Evolutionary conservation across 345 rosid species (phyloP).

Genomic region (Rhizophora mangle): DNA sequence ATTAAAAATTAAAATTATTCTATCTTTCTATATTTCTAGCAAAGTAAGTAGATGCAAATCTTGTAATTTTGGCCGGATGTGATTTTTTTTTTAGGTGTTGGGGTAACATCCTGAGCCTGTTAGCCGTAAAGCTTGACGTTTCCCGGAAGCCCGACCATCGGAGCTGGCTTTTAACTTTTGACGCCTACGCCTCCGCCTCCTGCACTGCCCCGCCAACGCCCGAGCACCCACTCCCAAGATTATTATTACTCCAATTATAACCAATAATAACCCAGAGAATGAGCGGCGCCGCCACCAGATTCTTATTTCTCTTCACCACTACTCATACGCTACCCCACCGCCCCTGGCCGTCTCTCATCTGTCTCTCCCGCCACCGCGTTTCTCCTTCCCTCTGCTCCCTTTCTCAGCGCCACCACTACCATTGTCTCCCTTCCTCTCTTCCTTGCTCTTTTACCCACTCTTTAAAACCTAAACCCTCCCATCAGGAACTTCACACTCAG

Average conservation of each 20-base stretch:
- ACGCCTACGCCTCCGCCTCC: background rate
- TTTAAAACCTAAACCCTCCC: background rate
- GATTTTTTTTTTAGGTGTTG: no score
- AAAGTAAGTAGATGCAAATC: no score
- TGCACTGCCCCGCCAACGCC: background rate
- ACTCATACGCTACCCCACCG: background rate
- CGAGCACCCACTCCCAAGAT: background rate
- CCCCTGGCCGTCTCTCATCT: background rate
- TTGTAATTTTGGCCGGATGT: no score
- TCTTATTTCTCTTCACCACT: background rate
- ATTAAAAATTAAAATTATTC: no score
- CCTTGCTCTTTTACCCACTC: background rate
- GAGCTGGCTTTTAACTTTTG: no score
- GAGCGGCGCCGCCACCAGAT: background rate
- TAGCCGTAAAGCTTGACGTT: no score
- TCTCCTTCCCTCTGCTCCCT: background rate
- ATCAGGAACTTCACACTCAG: background rate
- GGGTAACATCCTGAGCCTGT: no score
- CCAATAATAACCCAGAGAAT: background rate
- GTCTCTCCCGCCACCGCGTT: background rate
- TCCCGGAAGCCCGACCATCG: no score
- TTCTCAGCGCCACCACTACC: background rate
- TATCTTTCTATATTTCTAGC: no score
- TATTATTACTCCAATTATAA: background rate
- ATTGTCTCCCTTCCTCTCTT: background rate